Evolutionary conservation across 768 basidiomycete species (phyloP), one percentile per base, ranked within the genome.

Genomic region (Dioszegia crocea): DNA sequence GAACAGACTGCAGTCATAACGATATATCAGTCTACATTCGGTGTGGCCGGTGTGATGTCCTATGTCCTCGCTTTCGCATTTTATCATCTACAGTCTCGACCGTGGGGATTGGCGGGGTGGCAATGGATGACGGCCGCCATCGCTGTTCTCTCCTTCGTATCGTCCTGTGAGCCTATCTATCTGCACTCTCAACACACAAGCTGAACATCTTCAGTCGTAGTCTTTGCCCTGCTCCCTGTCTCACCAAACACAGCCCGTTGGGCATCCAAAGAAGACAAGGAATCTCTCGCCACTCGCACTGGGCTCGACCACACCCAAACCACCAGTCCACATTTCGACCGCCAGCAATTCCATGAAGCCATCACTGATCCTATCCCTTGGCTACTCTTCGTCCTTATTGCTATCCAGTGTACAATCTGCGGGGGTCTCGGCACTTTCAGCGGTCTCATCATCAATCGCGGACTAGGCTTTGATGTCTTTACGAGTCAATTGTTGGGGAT

Each of bases 251-350:
- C 21, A 1, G 59, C 62, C n/a, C 23, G 30, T 14, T 64, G 58
- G 58, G 52, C 55, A 1, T 23, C 58, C 21, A 51, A 60, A 23
- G 79, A 81, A 61, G 82, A 83, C 61, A 78, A 80, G 52, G 81
- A 81, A 16, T 80, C 81, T 5, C 77, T 83, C n/a, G 81, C 82
- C 63, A 82, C 82, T 66, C 80, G 76, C 61, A 73, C 77, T 41
- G 72, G 82, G 31, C 79, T 80, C 63, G 78, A 82, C 39, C 81
- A 81, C 16, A 80, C 80, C 6, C 78, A 82, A 16, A 81, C 82
- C 63, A 82, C 82, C 63, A 82, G 82, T 67, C 79, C 76, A 60
- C 71, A 77, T 40, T 83, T 81, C 70, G 82, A 82, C 39, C 49
- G 21, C 55, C 51, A 56, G 6, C 67, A 68, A 31, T 46, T 62